Evolutionary conservation across 2,329 filamentous ascomycete species (phyloP), one percentile per base, ranked within the genome.

Genomic region (Ophiostoma ulmi): DNA sequence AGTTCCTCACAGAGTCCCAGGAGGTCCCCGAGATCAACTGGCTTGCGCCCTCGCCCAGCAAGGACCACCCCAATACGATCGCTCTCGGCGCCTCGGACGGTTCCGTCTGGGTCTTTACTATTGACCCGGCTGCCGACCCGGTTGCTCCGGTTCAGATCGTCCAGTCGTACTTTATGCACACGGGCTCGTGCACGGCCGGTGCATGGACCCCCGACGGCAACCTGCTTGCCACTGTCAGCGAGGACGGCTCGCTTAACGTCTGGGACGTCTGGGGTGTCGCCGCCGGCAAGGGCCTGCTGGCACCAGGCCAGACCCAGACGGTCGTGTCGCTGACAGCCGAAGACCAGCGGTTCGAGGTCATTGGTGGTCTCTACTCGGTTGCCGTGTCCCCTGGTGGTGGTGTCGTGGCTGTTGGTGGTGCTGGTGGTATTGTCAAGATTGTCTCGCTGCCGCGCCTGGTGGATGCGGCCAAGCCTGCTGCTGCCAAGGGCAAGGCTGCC

Each of bases 1-100:
- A 85, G 64, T 91, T 91, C 76, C 80, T 97, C 10, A 91, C 86
- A 70, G 91, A 95, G 77, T 87, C 89, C 3, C 91, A 93, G 77
- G 95, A 99, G 79, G 94, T 97, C 11, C 91, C 96, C 75, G 94
- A 98, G 80, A 90, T 99, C 77, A 97, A 95, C 83, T 99, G 94
- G 94, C 80, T 98, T 44, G 81, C 84, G 0, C 81, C 93, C 0
- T 97, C 92, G 78, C 93, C 94, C 14, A 81, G 84, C 6, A 88
- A 92, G 78, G 82, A 84, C 7, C 88, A 92, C 78, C 87, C 90
- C 72, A 96, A 97, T 81, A 89, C 92, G 10, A 78, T 99, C 73
- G 95, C 95, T 0, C 82, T 99, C 8, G 95, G 95, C 71, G 93
- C 93, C 44, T 91, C 87, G 48, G 94, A 99, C 78, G 95, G 95